phyloP scores from a whole-genome alignment of 768 basidiomycete genomes.

The Tulasnella sp. region DNA sequence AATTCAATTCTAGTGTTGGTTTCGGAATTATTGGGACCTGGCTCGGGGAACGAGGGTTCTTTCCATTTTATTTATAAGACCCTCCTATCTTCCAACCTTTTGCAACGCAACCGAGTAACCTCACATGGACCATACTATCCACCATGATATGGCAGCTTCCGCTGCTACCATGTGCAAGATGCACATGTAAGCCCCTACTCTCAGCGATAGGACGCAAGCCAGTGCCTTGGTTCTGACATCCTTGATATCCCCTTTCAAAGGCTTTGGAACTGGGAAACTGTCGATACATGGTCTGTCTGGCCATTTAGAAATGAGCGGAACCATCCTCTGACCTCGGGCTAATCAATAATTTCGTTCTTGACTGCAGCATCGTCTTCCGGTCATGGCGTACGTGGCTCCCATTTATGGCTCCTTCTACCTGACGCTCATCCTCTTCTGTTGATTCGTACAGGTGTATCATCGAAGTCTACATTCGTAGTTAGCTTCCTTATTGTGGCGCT shows the following conservation, averaged over 20 bases:
- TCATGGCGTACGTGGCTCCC: not conserved
- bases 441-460: constrained; percentile 36
- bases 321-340: not conserved
- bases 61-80: no score
- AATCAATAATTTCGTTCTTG: constrained; percentile 18
- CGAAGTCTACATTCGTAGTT: constrained; percentile 44
- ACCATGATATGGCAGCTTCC: constrained; percentile 28
- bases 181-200: constrained; percentile 31
- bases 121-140: constrained; percentile 17
- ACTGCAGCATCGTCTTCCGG: constrained; percentile 60
- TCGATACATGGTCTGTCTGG: constrained; percentile 9
- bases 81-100: no score
- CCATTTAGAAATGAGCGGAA: not conserved
- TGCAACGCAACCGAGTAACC: not conserved
- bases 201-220: constrained; percentile 36
- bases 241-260: not conserved
- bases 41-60: no score
- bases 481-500: constrained; percentile 55
- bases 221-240: not conserved
- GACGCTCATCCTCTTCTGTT: constrained; percentile 53
- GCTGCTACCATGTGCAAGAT: constrained; percentile 2
- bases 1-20: no score
- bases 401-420: not conserved
- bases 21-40: no score
- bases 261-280: constrained; percentile 19